Base-by-base conservation (phyloP, 768 basidiomycete species). In the Mycena kentingensis region DNA sequence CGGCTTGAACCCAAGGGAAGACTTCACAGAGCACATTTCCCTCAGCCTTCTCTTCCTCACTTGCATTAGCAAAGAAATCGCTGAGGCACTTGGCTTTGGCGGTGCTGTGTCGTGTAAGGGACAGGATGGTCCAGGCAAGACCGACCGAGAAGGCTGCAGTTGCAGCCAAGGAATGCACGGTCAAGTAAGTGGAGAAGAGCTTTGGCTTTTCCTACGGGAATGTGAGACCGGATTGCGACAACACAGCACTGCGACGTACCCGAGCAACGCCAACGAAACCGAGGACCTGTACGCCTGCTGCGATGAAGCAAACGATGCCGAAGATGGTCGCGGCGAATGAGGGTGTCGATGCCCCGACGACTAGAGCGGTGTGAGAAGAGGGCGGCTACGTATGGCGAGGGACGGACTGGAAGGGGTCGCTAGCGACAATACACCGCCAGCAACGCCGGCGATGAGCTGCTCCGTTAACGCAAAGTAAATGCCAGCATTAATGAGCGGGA, bases 1-100 rank as follows among this genome's bases (percentile, higher is more conserved):
- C 95, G 13, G 97, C 75, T 62, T 90, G 89, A 10, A 92, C 89
- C 91, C 93, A 97, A 4, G 93, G 78, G 65, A 98, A 96, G 49
- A 97, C 87, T 41, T 85, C 76, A 71, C 97, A 99, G 21, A 98
- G 77, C 5, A 80, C 83, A 29, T 84, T 68, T 5, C 84, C 89
- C 66, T 92, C 80, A 31, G 69, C 66, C 44, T 69, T 58, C 52
- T 60, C 64, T 12, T 70, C 68, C 4, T 63, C 29, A 21, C 12
- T 44, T 26, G 70, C 63, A 59, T 72, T 66, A 16, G 74, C 63
- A 65, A 85, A 89, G 72, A 83, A 89, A 36, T 77, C 69, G 3
- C 57, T 45, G 52, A 85, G 71, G 66, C 96, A 99, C 3, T 77
- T 76, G 2, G 74, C 60, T 60, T 88, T 77, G 18, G 94, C 93